Base-by-base conservation (phyloP, 176 grass and related monocot species). In the Aegilops tauschii region DNA sequence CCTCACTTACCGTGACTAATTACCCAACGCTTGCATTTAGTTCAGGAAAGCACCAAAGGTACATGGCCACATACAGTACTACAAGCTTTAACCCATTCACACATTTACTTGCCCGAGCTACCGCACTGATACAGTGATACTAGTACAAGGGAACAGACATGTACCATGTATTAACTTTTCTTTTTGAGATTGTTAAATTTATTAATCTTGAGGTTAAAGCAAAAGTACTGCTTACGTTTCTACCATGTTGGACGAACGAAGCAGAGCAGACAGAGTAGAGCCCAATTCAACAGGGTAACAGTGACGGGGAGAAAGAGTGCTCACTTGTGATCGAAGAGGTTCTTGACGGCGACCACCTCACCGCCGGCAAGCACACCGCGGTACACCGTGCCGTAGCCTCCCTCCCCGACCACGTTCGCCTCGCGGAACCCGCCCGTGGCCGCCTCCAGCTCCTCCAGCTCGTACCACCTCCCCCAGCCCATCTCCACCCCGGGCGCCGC, bases 311-410 rank as follows among this genome's bases (percentile, higher is more conserved):
- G 21, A 63, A 34, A 10, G 71, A 16, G 34, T 8, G 89, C 94
- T 96, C 80, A 99, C 97, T 97, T 99, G 45, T 95, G 90, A 94
- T 99, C 91, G 50, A 97, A 89, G n/a, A 99, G 65, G 84, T 95
- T 75, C 80, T 99, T 99, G 71, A 99, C 90, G 1, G 97, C 97
- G 77, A 95, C 87, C 20, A 99, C 86, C 75, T 93, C 93, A 47
- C 90, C 88, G 83, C 88, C 89, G 79, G 87, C 76, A 37, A 99
- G 86, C 78, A 97, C 90, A 28, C 97, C 97, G 76, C 94, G 87
- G 85, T 99, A 93, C 32, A 99, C 97, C 21, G 92, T 94, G 79
- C 97, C 94, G 77, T 95, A 99, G 3, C 97, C 97, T 25, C 94
- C 97, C 18, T 91, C 88, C 5, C 94, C 97, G 82, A 99, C 93